Percentiles rank a stretch among this genome's conserved stretches.
These are phyloP conservation scores for Populus hybrid DNA, from an alignment of 441 rosid species.

Conservation along the genomic window DNA sequence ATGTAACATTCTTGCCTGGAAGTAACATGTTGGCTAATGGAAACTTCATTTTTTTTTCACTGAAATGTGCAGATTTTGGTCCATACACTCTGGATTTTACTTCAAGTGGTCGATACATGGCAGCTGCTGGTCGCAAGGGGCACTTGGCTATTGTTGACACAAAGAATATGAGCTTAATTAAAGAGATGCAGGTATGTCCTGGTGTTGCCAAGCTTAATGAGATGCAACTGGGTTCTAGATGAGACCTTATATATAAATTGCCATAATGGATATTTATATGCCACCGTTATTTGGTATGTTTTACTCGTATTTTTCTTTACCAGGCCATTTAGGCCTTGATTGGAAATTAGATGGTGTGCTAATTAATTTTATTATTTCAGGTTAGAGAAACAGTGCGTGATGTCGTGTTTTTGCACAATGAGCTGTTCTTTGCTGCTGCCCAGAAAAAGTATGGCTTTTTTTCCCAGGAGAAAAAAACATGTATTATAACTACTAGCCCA, in stretches of 20 bases:
- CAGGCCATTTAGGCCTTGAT: background rate
- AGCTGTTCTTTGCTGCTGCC: constrained; percentile 81
- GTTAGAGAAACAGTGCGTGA: constrained; percentile 94
- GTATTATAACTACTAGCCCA: background rate
- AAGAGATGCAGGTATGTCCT: constrained; percentile 72
- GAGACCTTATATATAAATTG: background rate
- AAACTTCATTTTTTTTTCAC: background rate
- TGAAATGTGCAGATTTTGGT: constrained; percentile 68
- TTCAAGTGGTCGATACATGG: constrained; percentile 84
- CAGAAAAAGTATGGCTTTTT: constrained; percentile 68
- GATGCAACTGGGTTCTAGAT: background rate
- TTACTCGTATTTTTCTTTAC: background rate
- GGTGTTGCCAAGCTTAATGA: background rate
- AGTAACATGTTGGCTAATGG: background rate
- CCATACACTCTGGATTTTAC: constrained; percentile 86
- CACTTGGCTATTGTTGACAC: constrained; percentile 82
- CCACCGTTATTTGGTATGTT: background rate
- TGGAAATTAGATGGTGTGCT: constrained; percentile 1
- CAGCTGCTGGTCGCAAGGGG: constrained; percentile 88
- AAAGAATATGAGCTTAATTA: constrained; percentile 56
- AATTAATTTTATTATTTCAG: constrained; percentile 40
- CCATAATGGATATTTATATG: background rate
- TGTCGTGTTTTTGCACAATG: constrained; percentile 79
- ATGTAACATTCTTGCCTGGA: background rate
- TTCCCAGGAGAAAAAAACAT: background rate